A percentile compares a stretch with the other conserved stretches of the same genome.
Conservation (phyloP, 148 eudicot species). For the Talinum fruticosum region DNA sequence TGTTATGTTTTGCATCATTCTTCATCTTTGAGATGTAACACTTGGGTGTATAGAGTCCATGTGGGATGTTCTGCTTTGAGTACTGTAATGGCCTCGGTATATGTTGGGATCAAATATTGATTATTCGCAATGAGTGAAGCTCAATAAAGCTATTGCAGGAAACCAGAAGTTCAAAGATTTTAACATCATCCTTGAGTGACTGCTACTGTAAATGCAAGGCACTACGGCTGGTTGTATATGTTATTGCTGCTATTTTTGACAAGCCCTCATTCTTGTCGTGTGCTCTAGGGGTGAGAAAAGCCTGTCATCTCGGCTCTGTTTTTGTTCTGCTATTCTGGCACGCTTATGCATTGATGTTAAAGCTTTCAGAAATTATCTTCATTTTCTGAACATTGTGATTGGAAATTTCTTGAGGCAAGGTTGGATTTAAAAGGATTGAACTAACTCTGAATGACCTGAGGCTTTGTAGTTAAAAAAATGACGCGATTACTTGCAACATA, state of each 20-base stretch:
- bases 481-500: too few species aligned
- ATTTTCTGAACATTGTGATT: neutral
- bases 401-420: neutral
- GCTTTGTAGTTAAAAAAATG: too few species aligned
- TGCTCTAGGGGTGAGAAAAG: neutral
- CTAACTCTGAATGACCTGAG: too few species aligned
- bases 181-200: too few species aligned
- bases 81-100: neutral
- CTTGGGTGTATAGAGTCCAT: neutral
- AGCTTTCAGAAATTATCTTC: too few species aligned
- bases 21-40: neutral
- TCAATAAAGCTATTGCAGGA: neutral
- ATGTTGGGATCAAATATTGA: too few species aligned
- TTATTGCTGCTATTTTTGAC: neutral
- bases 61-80: neutral
- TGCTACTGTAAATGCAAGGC: too few species aligned
- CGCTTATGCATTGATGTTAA: neutral
- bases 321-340: neutral
- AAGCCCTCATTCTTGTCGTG: neutral
- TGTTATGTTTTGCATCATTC: neutral
- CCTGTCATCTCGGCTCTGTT: neutral
- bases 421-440: too few species aligned
- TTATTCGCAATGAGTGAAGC: neutral
- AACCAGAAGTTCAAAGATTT: neutral
- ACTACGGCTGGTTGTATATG: too few species aligned